Evolutionary conservation across 2,329 filamentous ascomycete genomes (phyloP).

Genomic region (Cercospora citrullina): DNA sequence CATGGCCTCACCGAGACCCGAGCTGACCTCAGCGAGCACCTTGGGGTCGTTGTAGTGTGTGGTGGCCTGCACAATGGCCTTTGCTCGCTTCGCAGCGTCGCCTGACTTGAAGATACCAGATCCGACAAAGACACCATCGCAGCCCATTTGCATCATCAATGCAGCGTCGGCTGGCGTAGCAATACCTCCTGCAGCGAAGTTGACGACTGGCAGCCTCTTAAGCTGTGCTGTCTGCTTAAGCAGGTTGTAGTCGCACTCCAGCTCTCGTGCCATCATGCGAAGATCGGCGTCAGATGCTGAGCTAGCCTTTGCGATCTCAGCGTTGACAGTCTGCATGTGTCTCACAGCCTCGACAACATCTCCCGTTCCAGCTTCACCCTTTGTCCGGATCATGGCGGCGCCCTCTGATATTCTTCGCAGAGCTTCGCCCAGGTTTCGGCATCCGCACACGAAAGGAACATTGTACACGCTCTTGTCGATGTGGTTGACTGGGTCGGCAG

Average conservation of each 20-base stretch:
- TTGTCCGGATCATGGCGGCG: slow-evolving; percentile 97
- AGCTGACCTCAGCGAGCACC: slow-evolving; percentile 82
- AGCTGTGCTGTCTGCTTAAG: slow-evolving; percentile 84
- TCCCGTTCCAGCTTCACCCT: slow-evolving; percentile 95
- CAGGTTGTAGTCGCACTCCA: slow-evolving; percentile 74
- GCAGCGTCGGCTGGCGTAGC: slow-evolving; percentile 97
- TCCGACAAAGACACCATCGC: slow-evolving; percentile 96
- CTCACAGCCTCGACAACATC: slow-evolving; percentile 95
- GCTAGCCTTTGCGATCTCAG: slow-evolving; percentile 73
- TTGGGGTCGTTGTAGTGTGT: slow-evolving; percentile 86
- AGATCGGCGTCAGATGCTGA: slow-evolving; percentile 69
- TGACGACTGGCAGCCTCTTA: slow-evolving; percentile 88
- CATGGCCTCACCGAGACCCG: slow-evolving; percentile 95
- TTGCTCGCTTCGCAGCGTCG: slow-evolving; percentile 83
- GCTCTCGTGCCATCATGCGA: slow-evolving; percentile 75
- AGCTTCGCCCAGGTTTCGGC: slow-evolving; percentile 90
- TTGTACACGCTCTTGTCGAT: slow-evolving; percentile 83
- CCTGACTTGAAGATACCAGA: slow-evolving; percentile 97
- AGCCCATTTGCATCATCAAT: slow-evolving; percentile 98
- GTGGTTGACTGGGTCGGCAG: slow-evolving; percentile 86
- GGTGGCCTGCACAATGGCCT: slow-evolving; percentile 90
- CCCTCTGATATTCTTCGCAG: slow-evolving; percentile 88
- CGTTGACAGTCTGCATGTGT: slow-evolving; percentile 89
- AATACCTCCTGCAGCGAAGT: slow-evolving; percentile 98
- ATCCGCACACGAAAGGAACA: slow-evolving; percentile 93